Conservation (phyloP, 352 stramenopile genomes). For the Globisporangium rhizosaccharum region DNA sequence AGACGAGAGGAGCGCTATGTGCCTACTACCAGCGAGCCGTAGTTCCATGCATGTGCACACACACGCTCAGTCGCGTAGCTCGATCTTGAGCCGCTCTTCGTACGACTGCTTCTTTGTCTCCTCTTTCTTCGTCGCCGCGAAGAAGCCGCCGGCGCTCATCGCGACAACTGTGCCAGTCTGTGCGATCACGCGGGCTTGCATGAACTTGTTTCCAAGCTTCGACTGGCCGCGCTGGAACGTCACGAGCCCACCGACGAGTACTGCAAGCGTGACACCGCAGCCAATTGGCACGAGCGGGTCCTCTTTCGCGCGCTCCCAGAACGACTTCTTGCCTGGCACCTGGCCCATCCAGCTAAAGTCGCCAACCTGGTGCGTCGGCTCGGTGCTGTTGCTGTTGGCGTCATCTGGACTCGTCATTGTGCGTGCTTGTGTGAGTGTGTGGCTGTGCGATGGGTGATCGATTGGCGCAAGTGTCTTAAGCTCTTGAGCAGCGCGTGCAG, state of each 20-base stretch:
- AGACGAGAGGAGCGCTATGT: not conserved
- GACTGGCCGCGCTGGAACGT: slow-evolving; percentile 72
- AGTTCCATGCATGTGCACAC: not conserved
- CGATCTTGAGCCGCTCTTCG: slow-evolving; percentile 67
- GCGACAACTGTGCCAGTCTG: slow-evolving; percentile 71
- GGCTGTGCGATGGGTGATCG: not conserved
- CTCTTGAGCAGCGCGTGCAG: not conserved
- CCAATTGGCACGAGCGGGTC: slow-evolving; percentile 75
- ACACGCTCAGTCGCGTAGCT: slow-evolving; percentile 31
- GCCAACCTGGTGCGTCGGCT: slow-evolving; percentile 23
- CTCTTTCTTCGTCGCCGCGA: slow-evolving; percentile 44
- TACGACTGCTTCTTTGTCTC: slow-evolving; percentile 52
- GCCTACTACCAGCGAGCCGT: too few relatives aligned
- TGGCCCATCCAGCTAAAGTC: slow-evolving; percentile 72
- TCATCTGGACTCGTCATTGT: not conserved
- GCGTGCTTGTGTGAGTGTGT: not conserved
- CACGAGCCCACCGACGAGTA: slow-evolving; percentile 61
- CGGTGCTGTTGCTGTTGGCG: not conserved
- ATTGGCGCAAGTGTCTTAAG: not conserved
- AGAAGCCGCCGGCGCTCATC: slow-evolving; percentile 38
- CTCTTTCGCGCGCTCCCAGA: slow-evolving; percentile 60
- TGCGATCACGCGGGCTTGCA: slow-evolving; percentile 71
- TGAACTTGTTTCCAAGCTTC: slow-evolving; percentile 78
- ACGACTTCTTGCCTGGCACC: slow-evolving; percentile 51
- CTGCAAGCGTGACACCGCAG: slow-evolving; percentile 49